Conservation (phyloP, 2,329 filamentous ascomycete species). For the Fusarium annulatum region DNA sequence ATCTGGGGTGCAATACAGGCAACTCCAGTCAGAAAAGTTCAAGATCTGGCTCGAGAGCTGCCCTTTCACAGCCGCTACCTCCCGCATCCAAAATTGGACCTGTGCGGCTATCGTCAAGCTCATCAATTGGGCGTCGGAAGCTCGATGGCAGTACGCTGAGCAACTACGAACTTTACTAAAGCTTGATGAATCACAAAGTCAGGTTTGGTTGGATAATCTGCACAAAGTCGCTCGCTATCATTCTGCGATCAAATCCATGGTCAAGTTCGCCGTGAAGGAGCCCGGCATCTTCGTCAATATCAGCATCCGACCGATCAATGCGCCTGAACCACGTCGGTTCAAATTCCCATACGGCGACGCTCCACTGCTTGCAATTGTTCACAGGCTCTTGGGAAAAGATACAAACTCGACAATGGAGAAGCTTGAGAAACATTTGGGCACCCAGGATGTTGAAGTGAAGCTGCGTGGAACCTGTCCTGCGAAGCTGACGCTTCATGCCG, state of each 20-base stretch:
- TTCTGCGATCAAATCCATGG: constrained; percentile 43
- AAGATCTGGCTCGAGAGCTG: background rate
- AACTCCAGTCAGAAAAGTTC: background rate
- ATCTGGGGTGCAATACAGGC: no score
- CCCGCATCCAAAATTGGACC: background rate
- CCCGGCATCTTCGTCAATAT: constrained; percentile 31
- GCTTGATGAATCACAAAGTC: background rate
- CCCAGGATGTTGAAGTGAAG: background rate
- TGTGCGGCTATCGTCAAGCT: background rate
- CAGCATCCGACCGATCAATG: background rate
- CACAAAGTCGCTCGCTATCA: constrained; percentile 47
- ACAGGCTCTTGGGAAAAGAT: background rate
- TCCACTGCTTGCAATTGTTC: background rate
- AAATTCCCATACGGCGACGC: background rate
- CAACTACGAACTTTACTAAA: constrained; percentile 31
- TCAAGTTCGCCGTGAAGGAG: constrained; percentile 43
- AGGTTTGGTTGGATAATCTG: constrained; percentile 24
- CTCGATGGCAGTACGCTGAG: constrained; percentile 41
- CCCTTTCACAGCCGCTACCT: background rate
- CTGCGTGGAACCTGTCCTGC: constrained; percentile 38
- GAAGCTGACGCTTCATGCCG: constrained; percentile 46
- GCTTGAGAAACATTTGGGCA: background rate
- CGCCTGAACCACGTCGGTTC: background rate
- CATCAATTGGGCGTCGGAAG: constrained; percentile 43
- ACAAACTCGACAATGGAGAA: constrained; percentile 18